Percentiles rank a stretch among this genome's conserved stretches.
phyloP scores from a whole-genome alignment of 192 early-diverging fungal genomes.

The Jimgerdemannia lactiflua region DNA sequence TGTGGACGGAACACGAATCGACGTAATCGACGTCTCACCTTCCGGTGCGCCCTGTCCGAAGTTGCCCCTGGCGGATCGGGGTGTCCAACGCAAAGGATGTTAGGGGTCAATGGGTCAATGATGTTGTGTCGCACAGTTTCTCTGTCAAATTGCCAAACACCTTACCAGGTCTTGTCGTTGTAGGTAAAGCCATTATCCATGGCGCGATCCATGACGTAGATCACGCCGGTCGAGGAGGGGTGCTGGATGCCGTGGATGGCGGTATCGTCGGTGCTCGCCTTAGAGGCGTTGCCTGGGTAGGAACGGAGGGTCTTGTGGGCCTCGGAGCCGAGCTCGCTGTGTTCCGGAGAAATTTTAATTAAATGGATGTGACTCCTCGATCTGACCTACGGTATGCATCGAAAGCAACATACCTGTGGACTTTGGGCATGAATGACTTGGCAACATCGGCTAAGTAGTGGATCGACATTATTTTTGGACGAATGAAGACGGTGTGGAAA shows the following conservation, averaged over 20 bases:
- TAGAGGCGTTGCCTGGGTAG: slow-evolving; percentile 34
- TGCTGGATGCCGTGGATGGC: slow-evolving; percentile 36
- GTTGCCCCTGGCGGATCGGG: slow-evolving; percentile 14
- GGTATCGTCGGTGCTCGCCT: slow-evolving; percentile 5
- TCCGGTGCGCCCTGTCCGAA: slow-evolving; percentile 51
- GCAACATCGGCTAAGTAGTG: too few species aligned
- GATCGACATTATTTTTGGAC: too few species aligned
- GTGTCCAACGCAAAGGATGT: too few species aligned
- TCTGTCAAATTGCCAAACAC: too few species aligned
- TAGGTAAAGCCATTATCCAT: slow-evolving; percentile 37
- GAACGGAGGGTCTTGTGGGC: slow-evolving; percentile 35
- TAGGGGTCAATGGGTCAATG: too few species aligned
- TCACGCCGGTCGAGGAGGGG: slow-evolving; percentile 47
- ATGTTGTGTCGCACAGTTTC: too few species aligned
- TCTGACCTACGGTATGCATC: too few species aligned
- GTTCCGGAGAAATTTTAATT: not conserved
- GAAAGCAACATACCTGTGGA: too few species aligned
- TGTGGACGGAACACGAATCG: not conserved
- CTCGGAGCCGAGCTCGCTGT: slow-evolving; percentile 32
- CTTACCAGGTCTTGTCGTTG: slow-evolving; percentile 31
- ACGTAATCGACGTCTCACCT: slow-evolving; percentile 17
- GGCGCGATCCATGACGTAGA: slow-evolving; percentile 56
- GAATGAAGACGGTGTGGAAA: too few species aligned
- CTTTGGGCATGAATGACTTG: too few species aligned
- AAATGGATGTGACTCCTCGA: too few species aligned